A percentile compares a stretch with the other conserved stretches of the same genome.
These are phyloP conservation scores for Neostapfia colusana DNA, from an alignment of 176 grass and related monocot genomes.

Conservation along the genomic window DNA sequence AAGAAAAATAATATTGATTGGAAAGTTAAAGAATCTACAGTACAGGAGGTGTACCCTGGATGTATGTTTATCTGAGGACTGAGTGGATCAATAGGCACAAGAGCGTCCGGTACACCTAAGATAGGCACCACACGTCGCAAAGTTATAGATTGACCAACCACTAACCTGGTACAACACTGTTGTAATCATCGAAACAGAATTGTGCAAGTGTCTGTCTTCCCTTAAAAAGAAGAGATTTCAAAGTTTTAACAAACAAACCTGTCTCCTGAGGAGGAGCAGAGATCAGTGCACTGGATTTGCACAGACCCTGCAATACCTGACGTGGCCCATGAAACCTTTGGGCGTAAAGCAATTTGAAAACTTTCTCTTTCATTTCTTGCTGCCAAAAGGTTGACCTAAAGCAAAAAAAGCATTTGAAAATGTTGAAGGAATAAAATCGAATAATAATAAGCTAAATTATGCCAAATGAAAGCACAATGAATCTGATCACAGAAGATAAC, in stretches of 20 bases:
- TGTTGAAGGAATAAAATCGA: constrained; percentile 12
- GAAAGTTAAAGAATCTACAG: constrained; percentile 25
- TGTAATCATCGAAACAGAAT: constrained; percentile 46
- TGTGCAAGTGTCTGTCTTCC: constrained; percentile 30
- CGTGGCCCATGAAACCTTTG: constrained; percentile 85
- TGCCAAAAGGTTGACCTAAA: constrained; percentile 88
- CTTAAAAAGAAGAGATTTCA: constrained; percentile 15
- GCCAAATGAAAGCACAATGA: constrained; percentile 5
- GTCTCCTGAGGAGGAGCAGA: constrained; percentile 75
- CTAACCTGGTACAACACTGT: constrained; percentile 61
- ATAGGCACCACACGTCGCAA: constrained; percentile 84
- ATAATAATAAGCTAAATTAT: constrained; percentile 5
- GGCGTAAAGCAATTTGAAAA: constrained; percentile 86
- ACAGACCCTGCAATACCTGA: constrained; percentile 79
- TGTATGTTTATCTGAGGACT: constrained; percentile 69
- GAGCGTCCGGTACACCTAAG: constrained; percentile 98
- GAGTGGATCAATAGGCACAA: constrained; percentile 84
- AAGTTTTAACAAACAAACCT: constrained; percentile 57
- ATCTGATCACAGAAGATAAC: background rate
- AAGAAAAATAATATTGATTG: background rate
- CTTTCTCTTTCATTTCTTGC: constrained; percentile 99
- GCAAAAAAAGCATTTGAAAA: constrained; percentile 3
- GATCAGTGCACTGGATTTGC: constrained; percentile 80
- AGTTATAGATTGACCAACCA: constrained; percentile 67
- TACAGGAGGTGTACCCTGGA: constrained; percentile 69